A percentile compares a stretch with the other conserved stretches of the same genome.
Conservation (phyloP, 2,329 filamentous ascomycete species). For the Pyricularia grisea region DNA sequence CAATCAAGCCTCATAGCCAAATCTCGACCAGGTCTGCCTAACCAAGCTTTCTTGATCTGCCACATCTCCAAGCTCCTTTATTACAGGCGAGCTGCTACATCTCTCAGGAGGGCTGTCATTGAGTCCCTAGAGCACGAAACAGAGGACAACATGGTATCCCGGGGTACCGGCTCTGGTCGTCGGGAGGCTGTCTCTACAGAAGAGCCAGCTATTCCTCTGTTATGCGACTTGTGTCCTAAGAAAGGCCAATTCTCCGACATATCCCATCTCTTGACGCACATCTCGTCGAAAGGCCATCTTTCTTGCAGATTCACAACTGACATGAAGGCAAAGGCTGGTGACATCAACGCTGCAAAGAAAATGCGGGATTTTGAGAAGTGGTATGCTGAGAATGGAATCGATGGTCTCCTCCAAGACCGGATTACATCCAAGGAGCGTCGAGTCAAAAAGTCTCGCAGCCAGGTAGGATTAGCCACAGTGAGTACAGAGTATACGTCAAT, state of each 20-base stretch:
- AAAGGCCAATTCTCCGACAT: constrained; percentile 77
- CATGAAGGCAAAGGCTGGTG: constrained; percentile 55
- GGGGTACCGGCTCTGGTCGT: neutral
- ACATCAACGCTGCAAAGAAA: constrained; percentile 51
- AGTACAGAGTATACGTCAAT: neutral
- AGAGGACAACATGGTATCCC: neutral
- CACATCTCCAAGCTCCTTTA: neutral
- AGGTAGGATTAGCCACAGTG: neutral
- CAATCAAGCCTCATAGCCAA: neutral
- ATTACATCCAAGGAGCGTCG: constrained; percentile 68
- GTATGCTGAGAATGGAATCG: constrained; percentile 65
- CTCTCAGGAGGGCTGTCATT: neutral
- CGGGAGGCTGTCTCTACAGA: constrained; percentile 1
- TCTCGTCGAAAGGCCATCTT: constrained; percentile 87
- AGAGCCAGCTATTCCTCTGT: constrained; percentile 47
- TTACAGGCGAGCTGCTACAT: neutral
- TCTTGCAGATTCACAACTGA: constrained; percentile 75
- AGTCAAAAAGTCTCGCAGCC: constrained; percentile 5
- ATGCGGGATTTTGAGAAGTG: constrained; percentile 67
- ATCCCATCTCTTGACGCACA: constrained; percentile 85
- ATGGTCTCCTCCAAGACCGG: constrained; percentile 65
- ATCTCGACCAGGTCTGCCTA: neutral
- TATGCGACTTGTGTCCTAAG: constrained; percentile 77
- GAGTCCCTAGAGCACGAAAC: neutral
- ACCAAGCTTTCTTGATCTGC: neutral